phyloP scores from a whole-genome alignment of 169 alveolate genomes.

The Cryptosporidium felis region DNA sequence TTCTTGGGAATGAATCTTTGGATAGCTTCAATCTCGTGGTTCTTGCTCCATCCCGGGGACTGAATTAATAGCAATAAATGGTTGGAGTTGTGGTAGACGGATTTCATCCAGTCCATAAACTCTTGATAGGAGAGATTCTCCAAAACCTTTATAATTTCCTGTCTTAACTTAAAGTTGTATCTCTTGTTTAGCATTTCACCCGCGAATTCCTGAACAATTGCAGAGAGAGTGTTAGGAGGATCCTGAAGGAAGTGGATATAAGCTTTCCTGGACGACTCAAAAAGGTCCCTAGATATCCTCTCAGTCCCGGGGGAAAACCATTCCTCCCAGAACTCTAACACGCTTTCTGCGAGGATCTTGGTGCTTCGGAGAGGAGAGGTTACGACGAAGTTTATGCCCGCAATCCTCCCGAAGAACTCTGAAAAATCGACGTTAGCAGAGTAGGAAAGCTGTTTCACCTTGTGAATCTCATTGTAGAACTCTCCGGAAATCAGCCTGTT shows the following conservation, averaged over 20 bases:
- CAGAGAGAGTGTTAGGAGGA: background rate
- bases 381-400: background rate
- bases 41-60: background rate
- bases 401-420: background rate
- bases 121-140: conserved; percentile 1
- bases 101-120: conserved; percentile 14
- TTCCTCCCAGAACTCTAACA: conserved; percentile 25
- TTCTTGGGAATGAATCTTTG: background rate
- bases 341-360: background rate
- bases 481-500: background rate
- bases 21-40: background rate
- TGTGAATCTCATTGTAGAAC: conserved; percentile 21
- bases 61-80: background rate
- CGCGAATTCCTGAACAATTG: background rate
- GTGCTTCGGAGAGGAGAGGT: background rate
- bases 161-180: background rate
- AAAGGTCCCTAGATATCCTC: background rate
- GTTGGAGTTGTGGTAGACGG: background rate
- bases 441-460: background rate
- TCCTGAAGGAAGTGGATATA: background rate
- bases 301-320: background rate
- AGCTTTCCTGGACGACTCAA: background rate
- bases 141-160: background rate
- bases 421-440: background rate
- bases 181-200: background rate